These are phyloP conservation scores for Solanum megistacrolobum DNA, from an alignment of 257 asterid species.

Conservation along the genomic window DNA sequence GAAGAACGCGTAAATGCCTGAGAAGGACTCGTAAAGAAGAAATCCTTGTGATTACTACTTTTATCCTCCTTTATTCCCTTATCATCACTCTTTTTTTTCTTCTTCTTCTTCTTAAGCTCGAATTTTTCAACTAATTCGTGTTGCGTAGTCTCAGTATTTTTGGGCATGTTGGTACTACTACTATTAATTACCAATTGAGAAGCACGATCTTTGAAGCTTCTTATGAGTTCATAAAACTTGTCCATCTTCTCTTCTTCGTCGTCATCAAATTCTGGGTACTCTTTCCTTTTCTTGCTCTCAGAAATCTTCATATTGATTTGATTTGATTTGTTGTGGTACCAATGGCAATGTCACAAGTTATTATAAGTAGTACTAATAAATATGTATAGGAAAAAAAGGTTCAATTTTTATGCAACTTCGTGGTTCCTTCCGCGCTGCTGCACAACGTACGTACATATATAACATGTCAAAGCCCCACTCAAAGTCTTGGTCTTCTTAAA, in stretches of 20 bases:
- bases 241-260: constrained; percentile 13
- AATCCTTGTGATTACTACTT: not conserved
- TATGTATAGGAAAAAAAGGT: not conserved
- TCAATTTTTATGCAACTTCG: not conserved
- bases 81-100: not conserved
- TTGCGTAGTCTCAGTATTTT: not conserved
- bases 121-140: not conserved
- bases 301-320: not conserved
- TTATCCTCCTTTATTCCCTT: not conserved
- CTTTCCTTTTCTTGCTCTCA: not conserved
- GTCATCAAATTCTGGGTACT: not conserved
- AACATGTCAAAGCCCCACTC: not conserved
- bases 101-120: not conserved
- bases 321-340: not conserved
- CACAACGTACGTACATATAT: not conserved
- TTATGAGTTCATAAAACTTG: constrained; percentile 8
- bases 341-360: not conserved
- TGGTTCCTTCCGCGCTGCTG: not conserved
- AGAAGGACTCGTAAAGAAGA: not conserved
- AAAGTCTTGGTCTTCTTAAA: not conserved
- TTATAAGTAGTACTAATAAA: too few relatives aligned
- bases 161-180: not conserved
- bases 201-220: constrained; percentile 2
- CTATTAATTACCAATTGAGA: not conserved
- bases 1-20: not conserved